Base-by-base conservation (phyloP, 2,329 filamentous ascomycete species). In the Didymellaceae sp. region DNA sequence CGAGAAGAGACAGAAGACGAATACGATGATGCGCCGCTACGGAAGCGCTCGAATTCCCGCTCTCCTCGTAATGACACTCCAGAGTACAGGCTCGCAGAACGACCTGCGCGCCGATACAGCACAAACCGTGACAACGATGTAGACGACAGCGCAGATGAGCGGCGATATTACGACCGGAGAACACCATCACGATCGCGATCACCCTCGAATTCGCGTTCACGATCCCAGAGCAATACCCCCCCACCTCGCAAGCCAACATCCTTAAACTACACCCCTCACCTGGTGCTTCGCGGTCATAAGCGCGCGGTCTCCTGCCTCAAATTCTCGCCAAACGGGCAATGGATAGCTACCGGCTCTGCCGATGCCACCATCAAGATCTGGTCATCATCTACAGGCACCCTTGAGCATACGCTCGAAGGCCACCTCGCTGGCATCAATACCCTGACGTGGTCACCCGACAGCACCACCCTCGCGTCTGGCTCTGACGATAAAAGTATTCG, bases 401-500 rank as follows among this genome's bases (percentile, higher is more conserved):
- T 94, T 54, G 85, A 93, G 70, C 89, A 96, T 65, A 96, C 91
- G 0, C 84, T 99, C 18, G 89, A 96, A 66, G 94, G 92, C 6
- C 94, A 99, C 75, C 83, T 97, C 69, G 92, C 93, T 0, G 94
- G 94, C 54, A 86, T 99, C 14, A 96, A 90, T 24, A 93, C 91
- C 30, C 82, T 99, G 38, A 87, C 92, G n/a, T 99, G 94, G 94
- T 88, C 88, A 52, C 92, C 93, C 0, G 91, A 97, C 72, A 91
- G 88, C 54, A 86, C 86, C 61, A 90, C 89, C 2, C 82, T 99
- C 37, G 94, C 93, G 4, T 93, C 90, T 8, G 94, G 93, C 18
- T 93, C 90, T 5, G 94, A 99, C 74, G 94, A 99, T 80, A 99
- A 99, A 76, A 86, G 89, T 1, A 97, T 99, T 57, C 85, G 94